Percentiles rank a stretch among this genome's conserved stretches.
Evolutionary conservation across 2,329 filamentous ascomycete species (phyloP).

Genomic region (Curvularia sp.): DNA sequence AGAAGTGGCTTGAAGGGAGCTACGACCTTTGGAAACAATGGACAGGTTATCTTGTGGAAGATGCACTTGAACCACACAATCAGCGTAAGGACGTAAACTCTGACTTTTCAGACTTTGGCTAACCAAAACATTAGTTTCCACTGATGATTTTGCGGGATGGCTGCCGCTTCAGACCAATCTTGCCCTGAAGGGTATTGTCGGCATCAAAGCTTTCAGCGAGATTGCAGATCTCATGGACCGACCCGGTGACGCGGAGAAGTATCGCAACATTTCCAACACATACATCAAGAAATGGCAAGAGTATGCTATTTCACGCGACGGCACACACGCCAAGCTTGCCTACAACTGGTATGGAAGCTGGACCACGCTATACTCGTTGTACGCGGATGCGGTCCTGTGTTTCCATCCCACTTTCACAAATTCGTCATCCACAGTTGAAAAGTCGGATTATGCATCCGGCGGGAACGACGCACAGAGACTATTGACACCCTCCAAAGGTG

Average conservation of each 20-base stretch:
- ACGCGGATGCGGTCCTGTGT: conserved; percentile 79
- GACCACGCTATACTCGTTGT: conserved; percentile 87
- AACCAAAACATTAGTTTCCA: conserved; percentile 63
- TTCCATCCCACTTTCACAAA: conserved; percentile 69
- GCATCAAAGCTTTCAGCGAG: conserved; percentile 78
- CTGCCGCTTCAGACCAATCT: conserved; percentile 81
- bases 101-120: not conserved
- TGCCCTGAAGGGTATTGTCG: conserved; percentile 83
- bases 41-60: conserved; percentile 79
- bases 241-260: conserved; percentile 63
- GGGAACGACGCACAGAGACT: conserved; percentile 27
- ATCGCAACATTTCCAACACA: conserved; percentile 66
- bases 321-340: conserved; percentile 76
- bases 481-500: conserved; percentile 21
- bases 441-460: conserved; percentile 15
- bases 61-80: conserved; percentile 74
- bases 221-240: conserved; percentile 69
- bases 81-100: conserved; percentile 60
- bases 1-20: conserved; percentile 71
- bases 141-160: conserved; percentile 83
- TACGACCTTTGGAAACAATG: conserved; percentile 78
- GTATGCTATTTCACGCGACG: conserved; percentile 72
- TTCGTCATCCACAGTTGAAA: conserved; percentile 18
- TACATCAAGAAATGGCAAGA: conserved; percentile 78
- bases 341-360: conserved; percentile 83